Conservation (phyloP, 371 early-diverging fungal genomes). For the Mucor irregularis region DNA sequence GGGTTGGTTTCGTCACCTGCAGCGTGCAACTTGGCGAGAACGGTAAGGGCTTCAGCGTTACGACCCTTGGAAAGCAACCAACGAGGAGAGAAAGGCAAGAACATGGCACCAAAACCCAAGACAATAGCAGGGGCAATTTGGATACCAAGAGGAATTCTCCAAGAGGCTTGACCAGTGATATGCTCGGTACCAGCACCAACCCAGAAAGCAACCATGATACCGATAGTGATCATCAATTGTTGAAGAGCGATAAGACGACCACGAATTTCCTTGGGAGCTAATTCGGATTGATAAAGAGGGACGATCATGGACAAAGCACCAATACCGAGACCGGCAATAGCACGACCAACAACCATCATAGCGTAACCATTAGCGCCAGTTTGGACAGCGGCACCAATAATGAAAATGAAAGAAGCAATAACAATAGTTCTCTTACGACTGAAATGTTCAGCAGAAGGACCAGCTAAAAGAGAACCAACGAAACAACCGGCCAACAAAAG, state of each 20-base stretch:
- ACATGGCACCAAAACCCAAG: constrained; percentile 41
- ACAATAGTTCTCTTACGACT: constrained; percentile 37
- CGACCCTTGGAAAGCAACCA: constrained; percentile 50
- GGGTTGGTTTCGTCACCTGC: constrained; percentile 51
- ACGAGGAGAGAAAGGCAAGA: constrained; percentile 59
- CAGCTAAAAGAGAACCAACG: constrained; percentile 40
- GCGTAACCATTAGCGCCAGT: constrained; percentile 47
- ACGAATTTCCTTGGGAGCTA: constrained; percentile 56
- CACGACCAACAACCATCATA: constrained; percentile 64
- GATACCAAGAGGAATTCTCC: constrained; percentile 47
- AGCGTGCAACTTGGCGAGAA: constrained; percentile 75
- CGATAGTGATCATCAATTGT: constrained; percentile 40
- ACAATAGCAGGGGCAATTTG: constrained; percentile 47
- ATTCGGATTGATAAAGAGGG: constrained; percentile 56
- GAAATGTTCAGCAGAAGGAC: constrained; percentile 32
- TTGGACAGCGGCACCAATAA: constrained; percentile 48
- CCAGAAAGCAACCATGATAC: constrained; percentile 48
- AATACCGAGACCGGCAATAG: constrained; percentile 72
- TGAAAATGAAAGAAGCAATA: constrained; percentile 27
- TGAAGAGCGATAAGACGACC: constrained; percentile 45
- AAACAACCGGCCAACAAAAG: constrained; percentile 45
- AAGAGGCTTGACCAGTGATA: constrained; percentile 24
- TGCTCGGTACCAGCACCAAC: constrained; percentile 30
- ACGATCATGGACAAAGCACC: constrained; percentile 69
- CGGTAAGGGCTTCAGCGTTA: constrained; percentile 72